phyloP scores from a whole-genome alignment of 176 grass and related monocot species.

The Miscanthus lutarioriparius region DNA sequence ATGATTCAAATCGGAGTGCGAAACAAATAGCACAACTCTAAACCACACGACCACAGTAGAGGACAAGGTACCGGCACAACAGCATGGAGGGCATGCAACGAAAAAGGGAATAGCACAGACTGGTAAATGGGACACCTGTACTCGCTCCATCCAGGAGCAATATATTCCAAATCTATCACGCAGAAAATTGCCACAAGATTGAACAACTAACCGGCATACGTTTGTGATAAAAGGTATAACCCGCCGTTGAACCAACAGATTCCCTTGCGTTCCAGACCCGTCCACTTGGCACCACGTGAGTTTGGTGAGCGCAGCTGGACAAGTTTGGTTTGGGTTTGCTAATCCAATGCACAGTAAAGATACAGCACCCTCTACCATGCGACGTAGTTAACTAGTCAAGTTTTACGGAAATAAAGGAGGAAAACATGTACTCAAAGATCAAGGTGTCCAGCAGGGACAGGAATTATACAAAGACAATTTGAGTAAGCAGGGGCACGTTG shows the following conservation, averaged over 20 bases:
- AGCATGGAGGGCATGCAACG: no score
- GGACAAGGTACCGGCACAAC: neutral
- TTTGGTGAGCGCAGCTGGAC: neutral
- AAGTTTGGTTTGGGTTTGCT: neutral
- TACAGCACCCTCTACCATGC: no score
- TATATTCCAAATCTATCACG: neutral
- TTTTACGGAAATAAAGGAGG: neutral
- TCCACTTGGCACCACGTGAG: neutral
- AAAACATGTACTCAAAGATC: neutral
- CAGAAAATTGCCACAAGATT: neutral
- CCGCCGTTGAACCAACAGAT: neutral
- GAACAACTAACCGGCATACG: neutral
- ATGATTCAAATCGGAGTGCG: no score
- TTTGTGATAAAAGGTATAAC: conserved; percentile 5
- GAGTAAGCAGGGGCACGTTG: neutral
- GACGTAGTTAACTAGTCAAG: no score
- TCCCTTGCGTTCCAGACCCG: neutral
- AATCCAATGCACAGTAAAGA: no score
- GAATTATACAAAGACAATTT: neutral
- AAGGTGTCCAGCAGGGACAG: neutral
- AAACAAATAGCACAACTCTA: no score
- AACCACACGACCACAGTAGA: neutral
- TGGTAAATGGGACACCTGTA: neutral
- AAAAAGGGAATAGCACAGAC: neutral
- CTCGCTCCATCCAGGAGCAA: neutral